phyloP scores from a whole-genome alignment of 2,329 filamentous ascomycete genomes.

The Colletotrichum incanum region DNA sequence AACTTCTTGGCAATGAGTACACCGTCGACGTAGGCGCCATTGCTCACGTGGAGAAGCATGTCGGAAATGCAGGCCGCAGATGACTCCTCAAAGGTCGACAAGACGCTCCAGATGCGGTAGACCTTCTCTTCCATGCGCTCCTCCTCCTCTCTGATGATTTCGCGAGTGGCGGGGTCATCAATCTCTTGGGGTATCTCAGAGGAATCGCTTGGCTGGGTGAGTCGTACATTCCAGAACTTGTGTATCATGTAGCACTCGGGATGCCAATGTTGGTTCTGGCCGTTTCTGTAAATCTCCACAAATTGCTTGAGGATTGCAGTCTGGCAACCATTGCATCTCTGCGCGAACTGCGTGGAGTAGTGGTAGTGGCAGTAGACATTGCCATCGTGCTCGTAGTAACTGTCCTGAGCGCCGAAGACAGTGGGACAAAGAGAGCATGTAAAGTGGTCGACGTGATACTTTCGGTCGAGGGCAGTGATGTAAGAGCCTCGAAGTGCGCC shows the following conservation, averaged over 20 bases:
- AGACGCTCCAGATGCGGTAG: conserved; percentile 96
- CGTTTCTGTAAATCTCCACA: conserved; percentile 98
- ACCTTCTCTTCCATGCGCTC: conserved; percentile 98
- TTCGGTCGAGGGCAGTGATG: conserved; percentile 96
- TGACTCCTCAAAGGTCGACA: conserved; percentile 97
- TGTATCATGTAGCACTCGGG: conserved; percentile 99
- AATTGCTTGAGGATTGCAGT: conserved; percentile 99
- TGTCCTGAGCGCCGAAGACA: conserved; percentile 98
- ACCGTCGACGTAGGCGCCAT: conserved; percentile 95
- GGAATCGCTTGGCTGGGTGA: conserved; percentile 74
- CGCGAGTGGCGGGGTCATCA: conserved; percentile 75
- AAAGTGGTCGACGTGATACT: conserved; percentile 99
- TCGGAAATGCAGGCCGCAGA: conserved; percentile 98
- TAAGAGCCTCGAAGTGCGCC: conserved; percentile 96
- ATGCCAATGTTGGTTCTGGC: conserved; percentile 99
- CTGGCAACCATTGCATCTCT: conserved; percentile 96
- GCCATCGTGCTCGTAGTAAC: conserved; percentile 98
- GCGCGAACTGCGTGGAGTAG: conserved; percentile 97
- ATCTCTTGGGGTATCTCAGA: conserved; percentile 61
- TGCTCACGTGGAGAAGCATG: conserved; percentile 98
- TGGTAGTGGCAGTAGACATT: conserved; percentile 99
- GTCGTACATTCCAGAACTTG: conserved; percentile 98
- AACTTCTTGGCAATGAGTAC: conserved; percentile 96
- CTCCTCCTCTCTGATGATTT: conserved; percentile 85
- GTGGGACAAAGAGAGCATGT: conserved; percentile 97